Conservation (phyloP, 108 stramenopile species). For the Parmales sp. region DNA sequence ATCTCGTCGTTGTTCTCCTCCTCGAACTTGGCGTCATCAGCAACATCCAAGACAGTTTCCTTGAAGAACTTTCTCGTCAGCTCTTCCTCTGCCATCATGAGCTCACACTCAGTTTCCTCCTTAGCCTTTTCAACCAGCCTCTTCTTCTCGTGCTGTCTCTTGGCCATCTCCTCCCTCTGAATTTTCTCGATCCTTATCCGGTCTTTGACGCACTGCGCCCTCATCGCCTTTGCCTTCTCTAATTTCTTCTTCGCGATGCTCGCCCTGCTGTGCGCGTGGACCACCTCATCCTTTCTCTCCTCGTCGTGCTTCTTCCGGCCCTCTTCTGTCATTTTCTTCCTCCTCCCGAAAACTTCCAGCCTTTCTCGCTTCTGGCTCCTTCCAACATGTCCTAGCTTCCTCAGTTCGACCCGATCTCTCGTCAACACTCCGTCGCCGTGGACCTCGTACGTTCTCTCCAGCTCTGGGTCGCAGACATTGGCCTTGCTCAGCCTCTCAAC, state of each 20-base stretch:
- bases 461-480: background rate
- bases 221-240: background rate
- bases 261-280: conserved; percentile 2
- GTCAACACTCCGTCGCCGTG: background rate
- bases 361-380: background rate
- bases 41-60: background rate
- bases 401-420: background rate
- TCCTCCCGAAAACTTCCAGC: background rate
- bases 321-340: background rate
- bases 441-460: background rate
- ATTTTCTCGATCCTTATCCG: background rate
- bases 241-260: background rate
- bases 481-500: background rate
- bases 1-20: conserved; percentile 6
- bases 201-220: background rate
- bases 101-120: background rate
- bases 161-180: background rate
- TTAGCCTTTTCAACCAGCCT: background rate
- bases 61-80: background rate
- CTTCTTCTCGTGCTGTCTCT: background rate
- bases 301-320: background rate
- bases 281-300: conserved; percentile 7
- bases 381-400: background rate
- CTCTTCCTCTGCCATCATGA: conserved; percentile 5
- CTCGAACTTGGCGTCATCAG: background rate